phyloP scores from a whole-genome alignment of 257 asterid genomes.

The Solanum verrucosum region DNA sequence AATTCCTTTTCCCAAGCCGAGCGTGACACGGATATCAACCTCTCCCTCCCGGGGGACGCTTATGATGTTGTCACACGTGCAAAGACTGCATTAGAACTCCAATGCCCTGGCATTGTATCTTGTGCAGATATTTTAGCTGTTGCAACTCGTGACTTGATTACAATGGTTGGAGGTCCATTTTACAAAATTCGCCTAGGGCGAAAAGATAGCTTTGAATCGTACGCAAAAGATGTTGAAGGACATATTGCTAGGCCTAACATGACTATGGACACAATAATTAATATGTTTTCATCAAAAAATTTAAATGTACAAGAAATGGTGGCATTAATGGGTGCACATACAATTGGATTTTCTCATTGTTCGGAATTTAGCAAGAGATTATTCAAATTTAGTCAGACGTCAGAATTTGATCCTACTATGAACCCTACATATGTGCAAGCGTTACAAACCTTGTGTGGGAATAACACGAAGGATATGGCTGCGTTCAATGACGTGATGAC shows the following conservation, averaged over 20 bases:
- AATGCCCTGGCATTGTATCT: slow-evolving; percentile 70
- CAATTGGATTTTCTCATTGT: slow-evolving; percentile 80
- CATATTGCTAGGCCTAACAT: slow-evolving; percentile 65
- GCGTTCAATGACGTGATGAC: slow-evolving; percentile 79
- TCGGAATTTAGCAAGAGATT: slow-evolving; percentile 49
- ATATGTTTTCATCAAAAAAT: slow-evolving; percentile 32
- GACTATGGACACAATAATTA: slow-evolving; percentile 37
- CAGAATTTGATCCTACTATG: slow-evolving; percentile 44
- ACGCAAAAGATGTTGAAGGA: slow-evolving; percentile 47
- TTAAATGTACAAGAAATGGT: slow-evolving; percentile 60
- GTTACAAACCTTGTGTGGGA: slow-evolving; percentile 36
- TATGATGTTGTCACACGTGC: slow-evolving; percentile 56
- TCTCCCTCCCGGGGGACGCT: slow-evolving; percentile 79
- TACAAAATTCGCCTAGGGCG: slow-evolving; percentile 57
- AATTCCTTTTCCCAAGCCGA: slow-evolving; percentile 37
- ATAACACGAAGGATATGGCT: slow-evolving; percentile 35
- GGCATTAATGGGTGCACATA: slow-evolving; percentile 71
- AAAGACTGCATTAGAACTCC: slow-evolving; percentile 64
- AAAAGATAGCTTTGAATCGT: slow-evolving; percentile 39
- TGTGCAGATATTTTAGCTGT: slow-evolving; percentile 78
- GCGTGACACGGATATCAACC: slow-evolving; percentile 59
- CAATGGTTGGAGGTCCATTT: slow-evolving; percentile 77
- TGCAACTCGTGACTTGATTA: slow-evolving; percentile 57
- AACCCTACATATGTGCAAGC: slow-evolving; percentile 45
- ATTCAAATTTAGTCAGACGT: slow-evolving; percentile 28